phyloP scores from a whole-genome alignment of 2,329 filamentous ascomycete species.

The Fusarium liriodendri region DNA sequence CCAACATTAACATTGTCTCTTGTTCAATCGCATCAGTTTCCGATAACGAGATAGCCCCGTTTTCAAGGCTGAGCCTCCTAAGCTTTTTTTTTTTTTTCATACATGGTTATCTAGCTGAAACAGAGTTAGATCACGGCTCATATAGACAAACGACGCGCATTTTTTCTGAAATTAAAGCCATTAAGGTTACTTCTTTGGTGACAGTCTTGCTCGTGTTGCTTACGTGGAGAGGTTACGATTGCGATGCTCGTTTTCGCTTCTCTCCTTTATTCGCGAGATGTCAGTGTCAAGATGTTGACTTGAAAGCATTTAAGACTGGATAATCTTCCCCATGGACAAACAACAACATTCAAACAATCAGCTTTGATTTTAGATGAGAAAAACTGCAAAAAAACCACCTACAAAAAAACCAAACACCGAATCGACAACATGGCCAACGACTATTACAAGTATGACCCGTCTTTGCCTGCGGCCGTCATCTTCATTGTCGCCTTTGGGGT shows the following conservation, averaged over 20 bases:
- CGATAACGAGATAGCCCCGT: slow-evolving; percentile 15
- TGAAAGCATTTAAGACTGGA: not conserved
- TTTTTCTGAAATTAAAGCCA: not conserved
- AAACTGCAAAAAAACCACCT: not conserved
- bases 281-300: not conserved
- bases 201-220: not conserved
- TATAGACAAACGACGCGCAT: not conserved
- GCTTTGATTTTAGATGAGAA: not conserved
- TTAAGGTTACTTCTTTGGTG: not conserved
- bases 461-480: slow-evolving; percentile 51
- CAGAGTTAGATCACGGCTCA: not conserved
- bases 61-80: not conserved
- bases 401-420: slow-evolving; percentile 20
- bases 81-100: not conserved
- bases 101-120: not conserved
- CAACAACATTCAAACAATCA: not conserved
- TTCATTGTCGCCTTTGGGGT: slow-evolving; percentile 12
- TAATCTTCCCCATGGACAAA: not conserved
- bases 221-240: not conserved
- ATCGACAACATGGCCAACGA: not conserved
- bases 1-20: not conserved
- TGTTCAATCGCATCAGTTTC: not conserved
- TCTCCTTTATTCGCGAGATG: not conserved
- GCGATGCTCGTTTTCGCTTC: not conserved
- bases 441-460: slow-evolving; percentile 59